phyloP scores from a whole-genome alignment of 1,139 yeast species.

The Yamadazyma membranifaciens region DNA sequence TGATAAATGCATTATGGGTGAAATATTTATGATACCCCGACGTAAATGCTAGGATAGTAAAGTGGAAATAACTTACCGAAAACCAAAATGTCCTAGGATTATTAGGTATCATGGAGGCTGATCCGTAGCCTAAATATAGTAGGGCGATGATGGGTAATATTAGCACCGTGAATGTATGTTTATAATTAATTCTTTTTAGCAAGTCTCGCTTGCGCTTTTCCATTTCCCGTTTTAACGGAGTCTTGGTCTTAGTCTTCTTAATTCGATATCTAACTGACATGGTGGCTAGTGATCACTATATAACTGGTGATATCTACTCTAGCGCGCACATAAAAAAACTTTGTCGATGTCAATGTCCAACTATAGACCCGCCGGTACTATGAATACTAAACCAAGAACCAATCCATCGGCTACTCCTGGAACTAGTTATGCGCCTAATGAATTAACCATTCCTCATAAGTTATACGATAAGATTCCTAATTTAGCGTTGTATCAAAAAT shows the following conservation, averaged over 20 bases:
- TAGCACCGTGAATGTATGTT: constrained; percentile 31
- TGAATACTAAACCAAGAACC: constrained; percentile 25
- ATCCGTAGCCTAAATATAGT: constrained; percentile 19
- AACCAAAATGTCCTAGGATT: constrained; percentile 31
- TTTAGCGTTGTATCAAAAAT: constrained; percentile 63
- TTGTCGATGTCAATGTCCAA: constrained; percentile 9
- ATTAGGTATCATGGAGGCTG: constrained; percentile 21
- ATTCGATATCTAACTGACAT: constrained; percentile 13
- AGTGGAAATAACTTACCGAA: constrained; percentile 32
- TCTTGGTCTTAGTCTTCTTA: constrained; percentile 13
- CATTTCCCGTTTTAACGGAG: constrained; percentile 23
- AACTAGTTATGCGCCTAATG: constrained; percentile 64
- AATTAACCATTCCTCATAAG: constrained; percentile 60
- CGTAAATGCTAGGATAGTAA: constrained; percentile 41
- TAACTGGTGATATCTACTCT: too few relatives aligned
- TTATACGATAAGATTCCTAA: constrained; percentile 70
- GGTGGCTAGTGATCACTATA: too few relatives aligned
- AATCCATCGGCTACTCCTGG: constrained; percentile 40
- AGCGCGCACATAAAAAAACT: not conserved
- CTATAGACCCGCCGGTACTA: constrained; percentile 5
- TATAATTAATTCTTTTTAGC: constrained; percentile 33
- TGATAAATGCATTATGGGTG: constrained; percentile 56
- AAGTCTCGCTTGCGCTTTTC: constrained; percentile 32
- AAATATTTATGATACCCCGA: constrained; percentile 47
- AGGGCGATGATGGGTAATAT: constrained; percentile 29